Base-by-base conservation (phyloP, 73 alveolate genomes). In the Paramecium octaurelia region DNA sequence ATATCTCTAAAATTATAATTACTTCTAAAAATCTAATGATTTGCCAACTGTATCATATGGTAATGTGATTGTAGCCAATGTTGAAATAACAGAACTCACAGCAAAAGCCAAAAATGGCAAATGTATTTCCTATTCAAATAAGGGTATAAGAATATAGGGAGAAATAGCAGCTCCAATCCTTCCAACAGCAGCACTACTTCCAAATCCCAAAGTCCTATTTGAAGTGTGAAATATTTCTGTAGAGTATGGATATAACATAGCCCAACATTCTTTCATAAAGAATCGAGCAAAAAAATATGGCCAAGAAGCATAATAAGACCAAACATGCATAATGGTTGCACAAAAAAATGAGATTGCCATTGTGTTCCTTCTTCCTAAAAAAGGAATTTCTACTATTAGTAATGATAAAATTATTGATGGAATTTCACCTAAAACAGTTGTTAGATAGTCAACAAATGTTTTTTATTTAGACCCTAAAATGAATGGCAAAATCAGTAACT, bases 221-320 rank as follows among this genome's bases (percentile, higher is more conserved):
- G 70, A n/a, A 14, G 94, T 89, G 11, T 77, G 54, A 71, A 59
- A 89, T 8, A 68, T 64, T 46, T 89, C 94, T 4, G 94, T 89
- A 23, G 92, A 38, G 21, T 59, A 89, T 31, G 94, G 94, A 89
- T 89, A 89, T 0, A 89, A 35, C 94, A 89, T 89, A 42, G 94
- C 94, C 57, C 84, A 89, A 89, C 94, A 71, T 46, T 89, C 86
- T 73, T 89, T 89, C 94, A 89, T 89, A 71, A 89, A 89, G 34
- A 89, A 89, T 89, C 94, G 46, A 1, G 94, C 75, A 70, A 89
- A 24, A 70, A 89, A 70, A 18, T 70, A 29, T 35, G 92, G 80
- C 94, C 94, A 36, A 16, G 77, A 21, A 50, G 44, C 58, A 89
- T 64, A 23, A 70, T 89, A 89, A 40, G 92, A 89, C 48, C 71